Conservation (phyloP, 1,284 basidiomycete genomes). For the Inonotus obliquus region DNA sequence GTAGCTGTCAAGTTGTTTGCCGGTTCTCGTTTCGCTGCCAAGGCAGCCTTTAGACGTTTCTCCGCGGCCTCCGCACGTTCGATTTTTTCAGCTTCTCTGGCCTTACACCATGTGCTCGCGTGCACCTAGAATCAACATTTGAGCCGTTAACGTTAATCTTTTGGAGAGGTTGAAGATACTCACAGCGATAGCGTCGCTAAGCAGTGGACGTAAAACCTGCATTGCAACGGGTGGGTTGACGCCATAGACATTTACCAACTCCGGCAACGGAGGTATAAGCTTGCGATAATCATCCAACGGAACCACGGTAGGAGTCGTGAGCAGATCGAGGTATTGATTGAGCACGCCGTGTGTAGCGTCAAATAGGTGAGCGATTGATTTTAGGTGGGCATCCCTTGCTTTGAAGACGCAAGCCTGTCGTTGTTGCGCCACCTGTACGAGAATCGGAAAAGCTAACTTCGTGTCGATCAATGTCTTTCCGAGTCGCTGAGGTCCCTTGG, state of each 20-base stretch:
- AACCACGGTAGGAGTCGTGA: constrained; percentile 60
- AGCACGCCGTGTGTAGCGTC: constrained; percentile 80
- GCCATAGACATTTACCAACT: constrained; percentile 70
- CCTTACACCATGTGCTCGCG: constrained; percentile 57
- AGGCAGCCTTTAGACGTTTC: constrained; percentile 68
- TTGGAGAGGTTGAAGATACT: constrained; percentile 24
- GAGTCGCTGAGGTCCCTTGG: constrained; percentile 65
- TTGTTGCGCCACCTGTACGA: constrained; percentile 86
- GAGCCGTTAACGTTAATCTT: neutral
- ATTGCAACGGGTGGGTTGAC: constrained; percentile 84
- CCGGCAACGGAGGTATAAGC: constrained; percentile 69
- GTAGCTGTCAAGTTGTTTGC: constrained; percentile 45
- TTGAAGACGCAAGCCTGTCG: constrained; percentile 76
- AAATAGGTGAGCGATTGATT: constrained; percentile 81
- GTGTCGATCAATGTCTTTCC: constrained; percentile 69
- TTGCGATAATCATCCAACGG: constrained; percentile 55
- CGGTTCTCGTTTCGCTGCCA: constrained; percentile 71
- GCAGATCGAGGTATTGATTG: constrained; percentile 69
- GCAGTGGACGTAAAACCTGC: constrained; percentile 84
- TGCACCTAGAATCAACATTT: constrained; percentile 33
- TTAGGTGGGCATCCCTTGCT: constrained; percentile 69
- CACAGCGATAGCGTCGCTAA: constrained; percentile 62
- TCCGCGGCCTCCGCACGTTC: constrained; percentile 55
- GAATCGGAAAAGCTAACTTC: constrained; percentile 72
- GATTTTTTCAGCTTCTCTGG: constrained; percentile 21